phyloP scores from a whole-genome alignment of 106 monocot genomes.

The Iris macrosiphon region DNA sequence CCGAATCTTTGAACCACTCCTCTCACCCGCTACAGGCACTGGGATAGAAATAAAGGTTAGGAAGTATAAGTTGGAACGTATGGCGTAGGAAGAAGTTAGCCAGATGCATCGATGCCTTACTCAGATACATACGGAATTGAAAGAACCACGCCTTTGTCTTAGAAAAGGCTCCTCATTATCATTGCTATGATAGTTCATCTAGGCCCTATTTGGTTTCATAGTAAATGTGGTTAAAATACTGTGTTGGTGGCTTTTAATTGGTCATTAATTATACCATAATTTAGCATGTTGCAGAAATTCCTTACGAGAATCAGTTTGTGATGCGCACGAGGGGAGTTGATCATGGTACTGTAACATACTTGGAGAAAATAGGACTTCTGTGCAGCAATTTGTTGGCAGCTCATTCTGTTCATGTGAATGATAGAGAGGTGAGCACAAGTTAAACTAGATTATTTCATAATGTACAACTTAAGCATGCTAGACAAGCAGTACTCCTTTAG shows the following conservation, averaged over 20 bases:
- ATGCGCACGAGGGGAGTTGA: conserved; percentile 40
- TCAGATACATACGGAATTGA: too few relatives aligned
- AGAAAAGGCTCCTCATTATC: not conserved
- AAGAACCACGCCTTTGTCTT: too few relatives aligned
- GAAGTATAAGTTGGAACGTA: too few relatives aligned
- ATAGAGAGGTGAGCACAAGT: conserved; percentile 61
- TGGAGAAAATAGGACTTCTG: conserved; percentile 76
- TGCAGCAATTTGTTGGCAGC: conserved; percentile 77
- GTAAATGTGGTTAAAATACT: not conserved
- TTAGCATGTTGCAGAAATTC: conserved; percentile 90
- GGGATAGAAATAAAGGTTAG: too few relatives aligned
- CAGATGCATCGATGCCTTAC: too few relatives aligned
- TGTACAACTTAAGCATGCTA: not conserved
- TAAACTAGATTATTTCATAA: not conserved
- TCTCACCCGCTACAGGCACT: too few relatives aligned
- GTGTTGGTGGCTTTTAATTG: not conserved
- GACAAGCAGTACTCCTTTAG: too few relatives aligned
- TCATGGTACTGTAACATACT: conserved; percentile 84
- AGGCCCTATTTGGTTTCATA: not conserved
- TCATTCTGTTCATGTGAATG: conserved; percentile 84
- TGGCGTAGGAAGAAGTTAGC: too few relatives aligned
- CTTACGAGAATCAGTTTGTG: conserved; percentile 73
- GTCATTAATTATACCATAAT: conserved; percentile 2
- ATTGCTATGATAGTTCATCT: not conserved
- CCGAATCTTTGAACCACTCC: too few relatives aligned